These are phyloP conservation scores for bread wheat (Triticum aestivum) DNA, from an alignment of 176 grass and related monocot genomes.

Conservation along the genomic window IWGSC_CS_RefSeq_v2.1 NC_057805.1:426462253-426462752, in stretches of 20 bases:
- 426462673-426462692: conserved; percentile 18
- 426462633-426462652: conserved; percentile 15
- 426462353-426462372: conserved; percentile 3
- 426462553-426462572: conserved; percentile 98
- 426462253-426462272: conserved; percentile 18
- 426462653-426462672: conserved; percentile 6
- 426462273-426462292: conserved; percentile 27
- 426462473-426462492: conserved; percentile 54
- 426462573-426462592: conserved; percentile 90
- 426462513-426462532: conserved; percentile 94
- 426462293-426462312: conserved; percentile 32
- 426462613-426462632: conserved; percentile 23
- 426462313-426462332: background rate
- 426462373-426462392: conserved; percentile 36
- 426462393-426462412: conserved; percentile 37
- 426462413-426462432: conserved; percentile 39
- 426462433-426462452: conserved; percentile 37
- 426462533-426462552: conserved; percentile 98
- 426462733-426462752: background rate
- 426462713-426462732: background rate
- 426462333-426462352: conserved; percentile 38
- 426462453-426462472: conserved; percentile 52
- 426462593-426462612: conserved; percentile 39
- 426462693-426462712: conserved; percentile 22
- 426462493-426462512: conserved; percentile 89